Evolutionary conservation across 2,329 filamentous ascomycete species (phyloP).

Genomic region (Cladosporium sp.): DNA sequence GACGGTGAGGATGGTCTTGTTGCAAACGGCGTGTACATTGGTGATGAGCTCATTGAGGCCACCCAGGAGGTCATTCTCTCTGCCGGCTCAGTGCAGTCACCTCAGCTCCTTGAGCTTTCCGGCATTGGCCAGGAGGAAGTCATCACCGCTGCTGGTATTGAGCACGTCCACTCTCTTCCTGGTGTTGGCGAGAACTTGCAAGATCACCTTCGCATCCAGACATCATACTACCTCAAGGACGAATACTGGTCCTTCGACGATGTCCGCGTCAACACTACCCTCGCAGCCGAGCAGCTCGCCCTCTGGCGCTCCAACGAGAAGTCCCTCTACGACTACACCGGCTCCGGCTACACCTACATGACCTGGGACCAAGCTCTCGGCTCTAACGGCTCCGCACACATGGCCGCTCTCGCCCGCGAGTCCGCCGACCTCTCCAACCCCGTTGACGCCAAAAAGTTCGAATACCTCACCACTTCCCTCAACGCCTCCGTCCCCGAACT

Average conservation of each 20-base stretch:
- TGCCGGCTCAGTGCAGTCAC: slow-evolving; percentile 34
- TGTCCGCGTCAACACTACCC: slow-evolving; percentile 38
- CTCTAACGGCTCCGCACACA: slow-evolving; percentile 33
- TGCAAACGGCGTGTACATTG: slow-evolving; percentile 16
- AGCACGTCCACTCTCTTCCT: slow-evolving; percentile 25
- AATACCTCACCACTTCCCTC: slow-evolving; percentile 41
- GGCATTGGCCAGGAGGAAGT: slow-evolving; percentile 25
- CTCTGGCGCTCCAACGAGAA: slow-evolving; percentile 39
- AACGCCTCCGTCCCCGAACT: slow-evolving; percentile 42
- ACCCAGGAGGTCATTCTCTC: slow-evolving; percentile 34
- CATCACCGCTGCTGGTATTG: slow-evolving; percentile 26
- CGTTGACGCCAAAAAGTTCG: slow-evolving; percentile 45
- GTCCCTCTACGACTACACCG: slow-evolving; percentile 46
- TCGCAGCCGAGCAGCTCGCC: slow-evolving; percentile 43
- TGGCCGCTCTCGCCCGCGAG: slow-evolving; percentile 32
- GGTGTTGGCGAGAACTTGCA: slow-evolving; percentile 28
- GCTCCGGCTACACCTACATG: slow-evolving; percentile 46
- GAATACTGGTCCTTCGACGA: slow-evolving; percentile 39
- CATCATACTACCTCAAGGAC: slow-evolving; percentile 35
- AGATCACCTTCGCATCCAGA: slow-evolving; percentile 36
- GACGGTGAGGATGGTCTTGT: neutral
- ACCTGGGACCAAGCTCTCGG: slow-evolving; percentile 46
- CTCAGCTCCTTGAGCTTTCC: slow-evolving; percentile 35
- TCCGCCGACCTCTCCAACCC: slow-evolving; percentile 20
- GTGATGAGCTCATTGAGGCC: slow-evolving; percentile 28